These are phyloP conservation scores for Cardamine chenopodiifolia DNA, from an alignment of 345 rosid species.

Conservation along the genomic window DNA sequence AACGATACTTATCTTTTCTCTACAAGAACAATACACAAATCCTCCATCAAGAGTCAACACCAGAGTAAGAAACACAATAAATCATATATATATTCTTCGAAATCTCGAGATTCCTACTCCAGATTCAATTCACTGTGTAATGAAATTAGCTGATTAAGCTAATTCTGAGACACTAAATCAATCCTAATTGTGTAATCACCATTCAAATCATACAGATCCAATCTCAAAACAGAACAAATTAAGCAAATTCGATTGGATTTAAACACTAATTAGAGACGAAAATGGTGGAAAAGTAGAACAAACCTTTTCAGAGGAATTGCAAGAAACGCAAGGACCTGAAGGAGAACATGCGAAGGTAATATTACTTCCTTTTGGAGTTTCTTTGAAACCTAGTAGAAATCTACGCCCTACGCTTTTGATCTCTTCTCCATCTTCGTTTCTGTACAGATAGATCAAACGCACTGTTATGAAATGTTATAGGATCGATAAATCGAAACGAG, in stretches of 20 bases:
- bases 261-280: neutral
- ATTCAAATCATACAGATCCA: neutral
- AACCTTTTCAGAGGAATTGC: conserved; percentile 83
- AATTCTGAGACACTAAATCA: neutral
- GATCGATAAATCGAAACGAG: conserved; percentile 6
- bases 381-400: conserved; percentile 65
- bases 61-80: no score
- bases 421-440: conserved; percentile 33
- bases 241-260: neutral
- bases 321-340: conserved; percentile 89
- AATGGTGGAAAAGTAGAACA: neutral
- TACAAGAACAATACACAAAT: conserved; percentile 24
- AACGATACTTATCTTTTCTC: conserved; percentile 73
- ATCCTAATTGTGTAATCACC: neutral
- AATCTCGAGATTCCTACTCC: neutral
- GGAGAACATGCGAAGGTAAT: conserved; percentile 79
- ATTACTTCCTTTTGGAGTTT: conserved; percentile 65
- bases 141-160: neutral
- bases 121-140: neutral
- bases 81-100: neutral
- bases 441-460: neutral
- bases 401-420: conserved; percentile 51
- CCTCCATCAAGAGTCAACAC: neutral
- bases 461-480: neutral
- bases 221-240: neutral